phyloP scores from a whole-genome alignment of 768 basidiomycete genomes.

The Kwoniella pini region DNA sequence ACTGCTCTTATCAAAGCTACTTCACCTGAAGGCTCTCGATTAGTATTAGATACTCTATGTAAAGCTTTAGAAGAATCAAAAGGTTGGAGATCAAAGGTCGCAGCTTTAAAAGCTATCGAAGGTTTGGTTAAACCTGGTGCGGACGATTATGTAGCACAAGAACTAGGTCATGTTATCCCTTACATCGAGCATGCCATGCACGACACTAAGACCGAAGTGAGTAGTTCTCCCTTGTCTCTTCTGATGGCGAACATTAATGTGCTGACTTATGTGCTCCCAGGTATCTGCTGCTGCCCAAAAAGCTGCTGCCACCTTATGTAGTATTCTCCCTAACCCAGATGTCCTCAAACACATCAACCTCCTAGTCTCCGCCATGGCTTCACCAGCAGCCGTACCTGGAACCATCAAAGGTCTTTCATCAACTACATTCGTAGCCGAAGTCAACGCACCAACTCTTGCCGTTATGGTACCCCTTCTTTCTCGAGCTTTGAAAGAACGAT shows the following conservation, averaged over 20 bases:
- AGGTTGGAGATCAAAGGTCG: conserved; percentile 96
- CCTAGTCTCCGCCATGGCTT: conserved; percentile 84
- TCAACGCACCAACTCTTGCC: conserved; percentile 92
- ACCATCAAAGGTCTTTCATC: conserved; percentile 94
- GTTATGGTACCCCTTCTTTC: conserved; percentile 88
- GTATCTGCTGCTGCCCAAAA: conserved; percentile 83
- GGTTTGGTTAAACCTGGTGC: conserved; percentile 61
- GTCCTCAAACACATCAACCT: conserved; percentile 81
- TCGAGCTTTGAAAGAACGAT: conserved; percentile 89
- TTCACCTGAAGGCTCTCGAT: conserved; percentile 77
- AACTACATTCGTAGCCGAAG: conserved; percentile 95
- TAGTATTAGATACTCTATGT: conserved; percentile 65
- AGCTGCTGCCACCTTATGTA: conserved; percentile 83
- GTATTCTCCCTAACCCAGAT: conserved; percentile 90
- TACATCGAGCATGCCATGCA: conserved; percentile 89
- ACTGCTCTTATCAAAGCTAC: conserved; percentile 80
- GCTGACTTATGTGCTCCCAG: conserved; percentile 55
- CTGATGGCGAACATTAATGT: no score
- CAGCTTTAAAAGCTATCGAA: conserved; percentile 81
- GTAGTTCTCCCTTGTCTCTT: conserved; percentile 25
- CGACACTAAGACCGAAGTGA: conserved; percentile 91
- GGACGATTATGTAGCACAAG: conserved; percentile 73
- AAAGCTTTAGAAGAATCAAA: conserved; percentile 65
- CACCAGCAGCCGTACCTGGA: conserved; percentile 77
- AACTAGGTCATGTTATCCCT: conserved; percentile 78